Evolutionary conservation across 1,284 basidiomycete genomes (phyloP).

Genomic region (Malassezia brasiliensis): DNA sequence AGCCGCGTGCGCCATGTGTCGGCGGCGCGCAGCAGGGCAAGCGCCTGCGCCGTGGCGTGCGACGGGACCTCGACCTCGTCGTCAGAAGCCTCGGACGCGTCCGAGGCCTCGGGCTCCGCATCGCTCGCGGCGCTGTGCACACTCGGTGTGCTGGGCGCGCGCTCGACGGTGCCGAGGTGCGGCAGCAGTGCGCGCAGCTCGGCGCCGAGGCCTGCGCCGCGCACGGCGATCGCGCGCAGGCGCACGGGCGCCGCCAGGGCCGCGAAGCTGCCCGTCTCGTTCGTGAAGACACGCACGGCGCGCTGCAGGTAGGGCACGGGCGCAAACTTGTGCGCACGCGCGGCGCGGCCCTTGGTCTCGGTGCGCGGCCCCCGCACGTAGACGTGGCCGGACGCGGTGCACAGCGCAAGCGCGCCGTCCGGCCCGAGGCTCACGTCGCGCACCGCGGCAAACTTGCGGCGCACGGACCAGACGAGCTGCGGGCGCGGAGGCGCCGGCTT

Average conservation of each 20-base stretch:
- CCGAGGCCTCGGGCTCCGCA: slow-evolving; percentile 28
- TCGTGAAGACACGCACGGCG: slow-evolving; percentile 71
- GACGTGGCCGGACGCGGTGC: slow-evolving; percentile 88
- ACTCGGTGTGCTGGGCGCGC: slow-evolving; percentile 1
- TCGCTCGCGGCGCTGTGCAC: slow-evolving; percentile 6
- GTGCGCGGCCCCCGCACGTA: slow-evolving; percentile 55
- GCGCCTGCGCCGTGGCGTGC: slow-evolving; percentile 2
- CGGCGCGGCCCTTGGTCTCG: slow-evolving; percentile 22
- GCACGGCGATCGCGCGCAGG: slow-evolving; percentile 57
- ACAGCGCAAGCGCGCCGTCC: slow-evolving; percentile 80
- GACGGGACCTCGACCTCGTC: not conserved
- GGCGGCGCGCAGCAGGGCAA: not conserved
- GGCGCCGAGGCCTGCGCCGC: slow-evolving; percentile 59
- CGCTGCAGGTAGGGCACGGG: slow-evolving; percentile 74
- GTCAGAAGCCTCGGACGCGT: slow-evolving; percentile 38
- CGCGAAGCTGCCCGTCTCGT: slow-evolving; percentile 78
- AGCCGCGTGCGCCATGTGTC: not conserved
- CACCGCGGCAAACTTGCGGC: slow-evolving; percentile 69
- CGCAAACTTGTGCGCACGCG: slow-evolving; percentile 57
- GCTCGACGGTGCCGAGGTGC: slow-evolving; percentile 18
- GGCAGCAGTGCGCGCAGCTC: slow-evolving; percentile 55
- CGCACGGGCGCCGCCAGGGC: slow-evolving; percentile 69
- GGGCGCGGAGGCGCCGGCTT: slow-evolving; percentile 54
- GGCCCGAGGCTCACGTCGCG: slow-evolving; percentile 78
- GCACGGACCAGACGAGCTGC: slow-evolving; percentile 79